Percentiles rank a stretch among this genome's conserved stretches.
These are phyloP conservation scores for Dioscorea cayenensis DNA, from an alignment of 116 monocot genomes.

Conservation along the genomic window DNA sequence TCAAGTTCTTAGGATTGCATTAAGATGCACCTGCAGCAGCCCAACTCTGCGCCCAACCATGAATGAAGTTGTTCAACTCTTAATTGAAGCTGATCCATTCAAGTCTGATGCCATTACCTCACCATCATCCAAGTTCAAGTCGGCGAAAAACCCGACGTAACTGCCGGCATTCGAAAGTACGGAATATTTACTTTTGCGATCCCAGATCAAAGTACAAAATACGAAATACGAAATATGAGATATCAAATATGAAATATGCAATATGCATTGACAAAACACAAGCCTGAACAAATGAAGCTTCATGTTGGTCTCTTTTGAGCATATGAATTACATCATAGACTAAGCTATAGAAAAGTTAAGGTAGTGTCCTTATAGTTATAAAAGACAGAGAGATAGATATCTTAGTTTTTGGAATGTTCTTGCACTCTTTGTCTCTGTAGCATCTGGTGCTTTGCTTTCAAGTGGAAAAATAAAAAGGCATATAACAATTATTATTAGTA, in stretches of 20 bases:
- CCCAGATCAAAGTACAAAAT: too few species aligned
- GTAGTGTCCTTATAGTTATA: not conserved
- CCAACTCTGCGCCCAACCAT: constrained; percentile 70
- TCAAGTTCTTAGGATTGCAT: constrained; percentile 49
- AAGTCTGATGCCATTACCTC: constrained; percentile 16
- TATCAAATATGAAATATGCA: too few species aligned
- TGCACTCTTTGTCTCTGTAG: constrained; percentile 14
- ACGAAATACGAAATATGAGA: too few species aligned
- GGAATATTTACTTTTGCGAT: too few species aligned
- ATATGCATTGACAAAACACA: too few species aligned
- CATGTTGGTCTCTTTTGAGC: too few species aligned
- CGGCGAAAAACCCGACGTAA: constrained; percentile 3
- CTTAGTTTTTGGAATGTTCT: not conserved
- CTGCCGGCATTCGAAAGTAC: too few species aligned
- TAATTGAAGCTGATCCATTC: constrained; percentile 40
- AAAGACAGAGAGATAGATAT: not conserved
- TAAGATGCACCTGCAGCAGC: constrained; percentile 68
- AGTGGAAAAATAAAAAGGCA: constrained; percentile 10
- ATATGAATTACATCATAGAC: too few species aligned
- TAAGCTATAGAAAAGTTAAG: too few species aligned
- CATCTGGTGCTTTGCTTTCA: constrained; percentile 28
- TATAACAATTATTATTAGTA: not conserved
- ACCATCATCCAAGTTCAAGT: constrained; percentile 39
- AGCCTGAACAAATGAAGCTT: too few species aligned
- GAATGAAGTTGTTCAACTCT: constrained; percentile 83